These are phyloP conservation scores for Lophiostoma macrostomum DNA, from an alignment of 495 filamentous ascomycete genomes.

Conservation along the genomic window DNA sequence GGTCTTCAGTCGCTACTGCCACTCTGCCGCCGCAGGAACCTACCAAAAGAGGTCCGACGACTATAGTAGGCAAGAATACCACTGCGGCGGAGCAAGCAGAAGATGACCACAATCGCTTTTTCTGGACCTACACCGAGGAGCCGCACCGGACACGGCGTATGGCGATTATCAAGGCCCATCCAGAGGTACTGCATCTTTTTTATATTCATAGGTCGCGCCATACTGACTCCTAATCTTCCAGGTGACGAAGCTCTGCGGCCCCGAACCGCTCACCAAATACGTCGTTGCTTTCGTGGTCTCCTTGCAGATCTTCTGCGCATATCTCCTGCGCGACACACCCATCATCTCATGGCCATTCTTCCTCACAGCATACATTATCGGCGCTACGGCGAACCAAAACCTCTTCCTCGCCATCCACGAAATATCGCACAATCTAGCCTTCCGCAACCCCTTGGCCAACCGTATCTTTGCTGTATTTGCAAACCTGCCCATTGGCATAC, in stretches of 20 bases:
- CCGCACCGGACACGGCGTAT: constrained; percentile 86
- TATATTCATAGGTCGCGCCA: neutral
- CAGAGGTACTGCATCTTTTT: constrained; percentile 61
- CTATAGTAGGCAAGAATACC: constrained; percentile 2
- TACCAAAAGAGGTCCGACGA: constrained; percentile 1
- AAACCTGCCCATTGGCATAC: constrained; percentile 92
- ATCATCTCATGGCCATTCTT: constrained; percentile 82
- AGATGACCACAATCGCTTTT: constrained; percentile 54
- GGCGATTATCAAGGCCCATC: constrained; percentile 97
- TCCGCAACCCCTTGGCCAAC: constrained; percentile 79
- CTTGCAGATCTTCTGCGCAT: constrained; percentile 76
- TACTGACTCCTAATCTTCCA: constrained; percentile 38
- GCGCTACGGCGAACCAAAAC: constrained; percentile 97
- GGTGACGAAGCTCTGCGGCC: constrained; percentile 97
- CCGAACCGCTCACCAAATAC: constrained; percentile 93
- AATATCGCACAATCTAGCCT: constrained; percentile 96
- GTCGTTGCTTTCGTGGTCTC: constrained; percentile 80
- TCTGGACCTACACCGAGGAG: constrained; percentile 99
- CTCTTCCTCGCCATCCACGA: constrained; percentile 98
- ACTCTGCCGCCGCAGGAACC: constrained; percentile 23
- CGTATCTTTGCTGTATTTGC: constrained; percentile 84
- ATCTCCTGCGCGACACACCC: constrained; percentile 71
- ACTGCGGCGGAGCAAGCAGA: neutral
- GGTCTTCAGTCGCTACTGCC: constrained; percentile 33
- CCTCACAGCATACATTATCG: constrained; percentile 83